A percentile compares a stretch with the other conserved stretches of the same genome.
Conservation (phyloP, 345 rosid genomes). For the Corchorus olitorius region DNA sequence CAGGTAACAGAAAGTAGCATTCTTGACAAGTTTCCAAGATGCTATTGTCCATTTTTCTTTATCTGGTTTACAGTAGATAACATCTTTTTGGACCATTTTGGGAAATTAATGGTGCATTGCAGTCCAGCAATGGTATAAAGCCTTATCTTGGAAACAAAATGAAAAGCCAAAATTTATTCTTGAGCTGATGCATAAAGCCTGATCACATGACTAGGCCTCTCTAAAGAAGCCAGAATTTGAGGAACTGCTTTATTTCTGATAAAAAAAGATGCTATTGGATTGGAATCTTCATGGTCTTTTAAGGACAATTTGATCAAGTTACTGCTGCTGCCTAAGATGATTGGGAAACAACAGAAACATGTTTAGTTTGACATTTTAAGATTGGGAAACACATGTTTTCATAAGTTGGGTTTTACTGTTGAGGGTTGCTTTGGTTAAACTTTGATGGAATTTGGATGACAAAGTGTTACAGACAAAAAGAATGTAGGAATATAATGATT, state of each 20-base stretch:
- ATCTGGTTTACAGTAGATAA: not conserved
- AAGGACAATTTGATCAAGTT: not conserved
- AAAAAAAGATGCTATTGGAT: not conserved
- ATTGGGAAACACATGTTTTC: not conserved
- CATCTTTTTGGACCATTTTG: not conserved
- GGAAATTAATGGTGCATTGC: not conserved
- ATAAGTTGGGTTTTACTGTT: not conserved
- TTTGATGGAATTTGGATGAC: not conserved
- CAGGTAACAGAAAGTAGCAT: not conserved
- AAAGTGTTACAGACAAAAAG: constrained; percentile 34
- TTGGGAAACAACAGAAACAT: not conserved
- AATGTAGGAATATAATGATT: constrained; percentile 33
- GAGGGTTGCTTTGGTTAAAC: not conserved
- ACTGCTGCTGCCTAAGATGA: not conserved
- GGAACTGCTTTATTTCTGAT: not conserved
- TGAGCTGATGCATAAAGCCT: constrained; percentile 4
- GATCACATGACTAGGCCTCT: not conserved
- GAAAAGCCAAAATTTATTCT: constrained; percentile 1
- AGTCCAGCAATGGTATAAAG: not conserved
- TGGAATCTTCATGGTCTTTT: not conserved
- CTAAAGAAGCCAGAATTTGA: not conserved
- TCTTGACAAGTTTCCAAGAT: not conserved
- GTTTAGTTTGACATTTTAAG: too few relatives aligned
- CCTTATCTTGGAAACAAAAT: not conserved
- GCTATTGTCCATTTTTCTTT: not conserved